Percentiles rank a stretch among this genome's conserved stretches.
These are phyloP conservation scores for Fusarium nygamai DNA, from an alignment of 2,329 filamentous ascomycete species.

Conservation along the genomic window DNA sequence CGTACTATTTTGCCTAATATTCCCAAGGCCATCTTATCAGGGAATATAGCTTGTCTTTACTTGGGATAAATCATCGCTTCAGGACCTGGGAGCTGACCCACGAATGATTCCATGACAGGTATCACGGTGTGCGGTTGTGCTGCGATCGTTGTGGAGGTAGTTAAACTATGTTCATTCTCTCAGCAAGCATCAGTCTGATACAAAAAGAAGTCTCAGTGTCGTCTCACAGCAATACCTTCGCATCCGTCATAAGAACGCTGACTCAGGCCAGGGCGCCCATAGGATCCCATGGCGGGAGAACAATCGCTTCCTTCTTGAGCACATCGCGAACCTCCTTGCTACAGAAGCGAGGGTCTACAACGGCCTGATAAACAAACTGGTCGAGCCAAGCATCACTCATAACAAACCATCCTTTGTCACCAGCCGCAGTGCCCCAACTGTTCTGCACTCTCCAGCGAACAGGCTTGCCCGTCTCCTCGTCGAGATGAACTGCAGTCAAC, in stretches of 20 bases:
- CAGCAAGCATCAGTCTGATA: background rate
- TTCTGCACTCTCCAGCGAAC: slow-evolving; percentile 90
- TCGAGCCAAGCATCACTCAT: slow-evolving; percentile 87
- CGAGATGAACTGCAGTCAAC: slow-evolving; percentile 84
- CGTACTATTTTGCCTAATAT: background rate
- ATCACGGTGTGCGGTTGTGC: background rate
- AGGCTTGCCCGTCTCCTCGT: slow-evolving; percentile 67
- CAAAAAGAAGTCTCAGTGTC: background rate
- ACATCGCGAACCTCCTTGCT: slow-evolving; percentile 74
- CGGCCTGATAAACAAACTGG: slow-evolving; percentile 86
- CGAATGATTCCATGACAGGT: background rate
- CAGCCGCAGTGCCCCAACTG: slow-evolving; percentile 77
- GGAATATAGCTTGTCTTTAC: slow-evolving; percentile 11
- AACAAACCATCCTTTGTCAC: slow-evolving; percentile 86
- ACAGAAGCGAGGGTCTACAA: slow-evolving; percentile 78
- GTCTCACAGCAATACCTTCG: background rate
- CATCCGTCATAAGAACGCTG: background rate
- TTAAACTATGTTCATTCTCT: background rate
- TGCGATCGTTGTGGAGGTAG: background rate
- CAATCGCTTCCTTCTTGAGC: slow-evolving; percentile 73
- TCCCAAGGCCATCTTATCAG: background rate
- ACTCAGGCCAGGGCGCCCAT: slow-evolving; percentile 76
- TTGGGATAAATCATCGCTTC: slow-evolving; percentile 8
- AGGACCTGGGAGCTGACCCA: background rate
- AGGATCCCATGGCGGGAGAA: slow-evolving; percentile 82